phyloP scores from a whole-genome alignment of 139 green algal species.

The Nannochloris sp. region DNA sequence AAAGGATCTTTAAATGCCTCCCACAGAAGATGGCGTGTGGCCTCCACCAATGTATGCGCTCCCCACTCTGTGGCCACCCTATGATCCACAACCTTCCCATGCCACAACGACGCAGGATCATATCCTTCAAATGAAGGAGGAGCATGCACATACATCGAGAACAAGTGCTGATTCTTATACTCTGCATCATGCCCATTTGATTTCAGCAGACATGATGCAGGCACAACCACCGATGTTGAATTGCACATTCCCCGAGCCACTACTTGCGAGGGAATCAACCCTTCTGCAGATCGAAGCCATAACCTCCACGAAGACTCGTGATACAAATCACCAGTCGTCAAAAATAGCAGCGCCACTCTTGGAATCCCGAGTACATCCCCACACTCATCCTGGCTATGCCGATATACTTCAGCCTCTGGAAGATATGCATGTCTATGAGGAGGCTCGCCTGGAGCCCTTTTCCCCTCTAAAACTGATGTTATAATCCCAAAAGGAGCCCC shows the following conservation, averaged over 20 bases:
- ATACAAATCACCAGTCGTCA: conserved; percentile 7
- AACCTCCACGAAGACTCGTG: conserved; percentile 5
- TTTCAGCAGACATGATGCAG: not conserved
- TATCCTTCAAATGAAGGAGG: conserved; percentile 10
- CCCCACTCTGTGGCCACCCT: conserved; percentile 18
- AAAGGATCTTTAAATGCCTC: not conserved
- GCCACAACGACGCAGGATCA: not conserved
- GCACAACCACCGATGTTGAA: not conserved
- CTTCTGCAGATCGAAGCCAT: conserved; percentile 10
- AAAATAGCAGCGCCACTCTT: conserved; percentile 15
- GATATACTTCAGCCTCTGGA: not conserved
- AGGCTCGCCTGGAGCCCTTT: not conserved
- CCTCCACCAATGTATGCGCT: not conserved
- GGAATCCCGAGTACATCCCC: not conserved
- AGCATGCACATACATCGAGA: conserved; percentile 33
- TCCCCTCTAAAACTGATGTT: too few species aligned
- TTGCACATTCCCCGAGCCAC: conserved; percentile 1
- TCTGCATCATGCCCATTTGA: not conserved
- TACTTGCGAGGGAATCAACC: conserved; percentile 1
- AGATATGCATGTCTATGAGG: not conserved
- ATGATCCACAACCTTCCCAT: conserved; percentile 8
- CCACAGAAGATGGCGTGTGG: not conserved
- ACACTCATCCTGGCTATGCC: not conserved
- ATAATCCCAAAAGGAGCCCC: not conserved
- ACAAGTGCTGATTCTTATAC: conserved; percentile 26